These are phyloP conservation scores for Monosporascus sp. DNA, from an alignment of 2,329 filamentous ascomycete species.

Conservation along the genomic window DNA sequence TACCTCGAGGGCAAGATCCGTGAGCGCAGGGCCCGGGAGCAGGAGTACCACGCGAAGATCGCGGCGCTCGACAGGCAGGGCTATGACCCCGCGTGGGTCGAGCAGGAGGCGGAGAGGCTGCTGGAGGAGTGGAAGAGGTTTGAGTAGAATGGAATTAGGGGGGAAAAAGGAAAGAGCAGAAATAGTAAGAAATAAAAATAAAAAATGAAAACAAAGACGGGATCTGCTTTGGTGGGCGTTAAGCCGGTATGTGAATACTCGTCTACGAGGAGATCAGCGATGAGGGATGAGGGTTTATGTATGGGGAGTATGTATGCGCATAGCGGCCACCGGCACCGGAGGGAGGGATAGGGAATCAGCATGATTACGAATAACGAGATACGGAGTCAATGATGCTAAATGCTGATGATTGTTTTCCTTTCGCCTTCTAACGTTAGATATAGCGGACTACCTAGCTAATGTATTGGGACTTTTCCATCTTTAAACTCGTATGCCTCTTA, in stretches of 20 bases:
- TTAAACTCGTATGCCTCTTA: too few species aligned
- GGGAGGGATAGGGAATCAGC: not conserved
- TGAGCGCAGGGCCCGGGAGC: slow-evolving; percentile 56
- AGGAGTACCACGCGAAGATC: slow-evolving; percentile 52
- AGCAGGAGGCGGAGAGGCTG: slow-evolving; percentile 41
- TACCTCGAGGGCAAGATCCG: slow-evolving; percentile 54
- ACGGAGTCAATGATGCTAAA: not conserved
- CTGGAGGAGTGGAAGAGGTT: slow-evolving; percentile 51
- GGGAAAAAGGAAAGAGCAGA: slow-evolving; percentile 26
- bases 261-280: too few species aligned
- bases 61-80: slow-evolving; percentile 35
- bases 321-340: not conserved
- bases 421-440: not conserved
- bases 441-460: not conserved
- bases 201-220: too few species aligned
- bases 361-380: not conserved
- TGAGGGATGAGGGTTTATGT: not conserved
- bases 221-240: too few species aligned
- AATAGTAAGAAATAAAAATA: not conserved
- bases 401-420: not conserved
- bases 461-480: not conserved
- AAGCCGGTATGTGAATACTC: too few species aligned
- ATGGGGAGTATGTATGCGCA: not conserved
- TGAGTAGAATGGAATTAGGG: slow-evolving; percentile 18
- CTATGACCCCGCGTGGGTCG: slow-evolving; percentile 29